Evolutionary conservation across 2,329 filamentous ascomycete genomes (phyloP).

Genomic region (Alternaria longipes): DNA sequence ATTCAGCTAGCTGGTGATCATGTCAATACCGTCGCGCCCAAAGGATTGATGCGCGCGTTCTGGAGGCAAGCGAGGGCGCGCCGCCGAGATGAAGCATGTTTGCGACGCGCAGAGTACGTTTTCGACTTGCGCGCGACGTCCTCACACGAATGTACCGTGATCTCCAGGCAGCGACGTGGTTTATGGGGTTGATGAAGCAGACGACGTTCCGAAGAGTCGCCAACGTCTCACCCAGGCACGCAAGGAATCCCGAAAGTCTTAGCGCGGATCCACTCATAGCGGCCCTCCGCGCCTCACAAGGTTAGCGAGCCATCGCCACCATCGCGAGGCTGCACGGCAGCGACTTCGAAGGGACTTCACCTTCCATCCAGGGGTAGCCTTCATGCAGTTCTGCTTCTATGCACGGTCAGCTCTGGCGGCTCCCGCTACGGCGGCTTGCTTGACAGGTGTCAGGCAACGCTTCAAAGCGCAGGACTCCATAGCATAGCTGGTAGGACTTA

Average conservation of each 20-base stretch:
- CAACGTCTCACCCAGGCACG: conserved; percentile 29
- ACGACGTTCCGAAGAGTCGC: conserved; percentile 42
- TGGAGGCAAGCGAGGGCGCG: conserved; percentile 7
- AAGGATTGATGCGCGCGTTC: conserved; percentile 1
- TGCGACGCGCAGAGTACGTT: conserved; percentile 4
- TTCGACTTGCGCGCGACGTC: not conserved
- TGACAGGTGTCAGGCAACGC: conserved; percentile 28
- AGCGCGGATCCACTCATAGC: conserved; percentile 9
- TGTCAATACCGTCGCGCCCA: not conserved
- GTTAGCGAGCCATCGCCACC: conserved; percentile 16
- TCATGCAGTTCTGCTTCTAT: conserved; percentile 33
- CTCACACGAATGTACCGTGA: conserved; percentile 14
- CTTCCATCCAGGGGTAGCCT: conserved; percentile 30
- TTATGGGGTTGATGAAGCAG: conserved; percentile 35
- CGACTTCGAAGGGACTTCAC: conserved; percentile 16
- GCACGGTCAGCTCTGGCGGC: conserved; percentile 21
- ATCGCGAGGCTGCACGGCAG: conserved; percentile 22
- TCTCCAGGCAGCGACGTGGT: conserved; percentile 18
- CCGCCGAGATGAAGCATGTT: conserved; percentile 14
- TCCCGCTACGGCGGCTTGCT: conserved; percentile 16
- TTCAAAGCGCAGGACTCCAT: conserved; percentile 23
- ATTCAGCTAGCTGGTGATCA: not conserved
- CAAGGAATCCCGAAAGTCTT: conserved; percentile 18
- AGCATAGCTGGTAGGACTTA: conserved; percentile 7
- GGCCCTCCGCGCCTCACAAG: conserved; percentile 7